Percentiles rank a stretch among this genome's conserved stretches.
Conservation (phyloP, 176 grass and related monocot species). For the Carex parvula region DNA sequence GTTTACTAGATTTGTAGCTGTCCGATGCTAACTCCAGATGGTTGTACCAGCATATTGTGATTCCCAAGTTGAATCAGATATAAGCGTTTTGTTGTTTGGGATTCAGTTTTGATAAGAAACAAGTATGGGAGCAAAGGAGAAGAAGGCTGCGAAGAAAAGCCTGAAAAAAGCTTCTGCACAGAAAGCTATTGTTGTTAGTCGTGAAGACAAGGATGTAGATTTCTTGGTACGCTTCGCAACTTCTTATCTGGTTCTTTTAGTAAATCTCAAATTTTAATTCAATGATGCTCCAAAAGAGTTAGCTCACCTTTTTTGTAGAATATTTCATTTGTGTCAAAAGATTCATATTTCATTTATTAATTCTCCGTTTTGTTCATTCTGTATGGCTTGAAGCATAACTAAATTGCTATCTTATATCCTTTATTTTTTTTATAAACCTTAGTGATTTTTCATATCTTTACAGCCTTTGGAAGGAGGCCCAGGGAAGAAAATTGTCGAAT, state of each 20-base stretch:
- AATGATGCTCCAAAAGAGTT: background rate
- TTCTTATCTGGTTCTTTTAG: background rate
- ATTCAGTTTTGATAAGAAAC: slow-evolving; percentile 5
- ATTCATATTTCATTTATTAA: background rate
- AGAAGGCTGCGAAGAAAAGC: slow-evolving; percentile 41
- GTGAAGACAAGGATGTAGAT: slow-evolving; percentile 27
- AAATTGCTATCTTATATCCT: background rate
- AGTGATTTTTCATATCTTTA: background rate
- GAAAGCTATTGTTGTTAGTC: slow-evolving; percentile 18
- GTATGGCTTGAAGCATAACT: background rate
- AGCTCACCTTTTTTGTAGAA: background rate
- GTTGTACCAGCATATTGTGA: background rate
- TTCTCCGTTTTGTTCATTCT: background rate
- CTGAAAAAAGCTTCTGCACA: slow-evolving; percentile 29
- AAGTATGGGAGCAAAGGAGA: slow-evolving; percentile 37
- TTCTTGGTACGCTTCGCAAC: slow-evolving; percentile 30
- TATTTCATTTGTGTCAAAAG: background rate
- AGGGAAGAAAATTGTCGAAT: slow-evolving; percentile 27
- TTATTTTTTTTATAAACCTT: background rate
- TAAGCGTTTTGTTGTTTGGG: background rate
- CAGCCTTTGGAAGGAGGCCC: slow-evolving; percentile 69
- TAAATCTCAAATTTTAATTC: background rate
- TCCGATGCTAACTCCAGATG: background rate
- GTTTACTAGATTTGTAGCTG: background rate
- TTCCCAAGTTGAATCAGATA: background rate